Evolutionary conservation across 768 basidiomycete genomes (phyloP).

Genomic region (Phanerochaete sordida): DNA sequence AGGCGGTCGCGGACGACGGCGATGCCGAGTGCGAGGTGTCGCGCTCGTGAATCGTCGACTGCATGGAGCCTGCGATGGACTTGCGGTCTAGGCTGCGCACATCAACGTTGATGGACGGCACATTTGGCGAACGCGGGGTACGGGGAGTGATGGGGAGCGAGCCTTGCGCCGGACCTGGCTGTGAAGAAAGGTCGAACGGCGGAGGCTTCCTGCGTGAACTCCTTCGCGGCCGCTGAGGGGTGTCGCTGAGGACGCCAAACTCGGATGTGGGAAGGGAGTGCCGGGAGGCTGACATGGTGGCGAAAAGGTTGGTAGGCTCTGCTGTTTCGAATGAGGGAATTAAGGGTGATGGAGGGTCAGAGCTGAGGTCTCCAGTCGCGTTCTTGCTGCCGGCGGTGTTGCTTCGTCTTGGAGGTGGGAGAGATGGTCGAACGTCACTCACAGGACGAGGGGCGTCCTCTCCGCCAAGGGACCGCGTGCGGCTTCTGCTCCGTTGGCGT

Average conservation of each 20-base stretch:
- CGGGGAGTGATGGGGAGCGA: conserved; percentile 19
- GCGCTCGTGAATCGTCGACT: not conserved
- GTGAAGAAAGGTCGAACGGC: conserved; percentile 14
- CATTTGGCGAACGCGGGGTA: conserved; percentile 9
- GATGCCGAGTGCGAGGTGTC: conserved; percentile 24
- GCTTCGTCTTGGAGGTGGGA: conserved; percentile 12
- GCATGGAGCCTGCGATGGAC: not conserved
- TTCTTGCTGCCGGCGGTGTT: conserved; percentile 6
- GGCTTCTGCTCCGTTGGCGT: conserved; percentile 9
- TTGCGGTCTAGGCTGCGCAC: not conserved
- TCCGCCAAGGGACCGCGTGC: conserved; percentile 3
- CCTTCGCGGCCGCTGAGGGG: conserved; percentile 24
- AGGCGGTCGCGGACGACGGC: conserved; percentile 10
- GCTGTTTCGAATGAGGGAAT: conserved; percentile 50
- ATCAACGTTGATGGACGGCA: conserved; percentile 11
- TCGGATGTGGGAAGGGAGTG: conserved; percentile 15
- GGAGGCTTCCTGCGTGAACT: conserved; percentile 19
- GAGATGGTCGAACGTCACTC: conserved; percentile 4
- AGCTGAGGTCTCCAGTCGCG: not conserved
- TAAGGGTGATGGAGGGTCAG: conserved; percentile 33
- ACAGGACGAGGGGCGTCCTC: not conserved
- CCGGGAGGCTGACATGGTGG: conserved; percentile 4
- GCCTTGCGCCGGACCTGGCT: conserved; percentile 11
- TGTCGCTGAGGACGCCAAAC: conserved; percentile 15
- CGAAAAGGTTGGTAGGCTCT: conserved; percentile 45